Evolutionary conservation across 1,139 yeast genomes (phyloP).

Genomic region (Geotrichum bryndzae): DNA sequence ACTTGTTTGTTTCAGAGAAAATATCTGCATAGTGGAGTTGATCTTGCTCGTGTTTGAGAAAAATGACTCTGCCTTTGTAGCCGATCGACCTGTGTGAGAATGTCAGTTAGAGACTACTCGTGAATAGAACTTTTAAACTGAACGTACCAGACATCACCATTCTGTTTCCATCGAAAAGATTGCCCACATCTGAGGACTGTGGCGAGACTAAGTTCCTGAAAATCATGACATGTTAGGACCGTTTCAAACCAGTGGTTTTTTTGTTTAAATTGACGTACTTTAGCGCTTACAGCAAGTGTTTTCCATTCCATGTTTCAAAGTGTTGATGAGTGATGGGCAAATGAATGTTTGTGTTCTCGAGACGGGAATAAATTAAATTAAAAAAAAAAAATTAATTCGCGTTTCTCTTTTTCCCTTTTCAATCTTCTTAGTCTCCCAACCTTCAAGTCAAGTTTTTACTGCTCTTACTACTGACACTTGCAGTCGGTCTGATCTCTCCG

Average conservation of each 20-base stretch:
- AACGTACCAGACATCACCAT: conserved; percentile 21
- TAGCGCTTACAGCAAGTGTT: conserved; percentile 9
- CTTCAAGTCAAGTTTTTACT: background rate
- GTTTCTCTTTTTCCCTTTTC: background rate
- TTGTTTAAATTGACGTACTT: conserved; percentile 4
- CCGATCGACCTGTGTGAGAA: conserved; percentile 34
- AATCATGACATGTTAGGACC: background rate
- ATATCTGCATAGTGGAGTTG: conserved; percentile 33
- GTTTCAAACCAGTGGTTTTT: background rate
- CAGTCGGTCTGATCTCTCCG: background rate
- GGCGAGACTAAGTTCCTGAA: conserved; percentile 16
- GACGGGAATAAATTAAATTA: background rate
- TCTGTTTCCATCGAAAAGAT: conserved; percentile 36
- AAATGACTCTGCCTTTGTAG: conserved; percentile 34
- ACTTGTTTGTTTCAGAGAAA: conserved; percentile 10
- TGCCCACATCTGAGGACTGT: conserved; percentile 81
- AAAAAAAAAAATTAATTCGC: background rate
- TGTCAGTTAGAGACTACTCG: background rate
- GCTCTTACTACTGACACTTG: background rate
- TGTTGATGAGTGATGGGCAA: background rate
- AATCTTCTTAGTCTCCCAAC: background rate
- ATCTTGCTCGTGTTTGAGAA: conserved; percentile 33
- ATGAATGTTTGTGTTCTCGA: background rate
- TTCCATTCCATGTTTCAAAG: conserved; percentile 14
- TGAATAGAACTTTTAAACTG: background rate